Conservation (phyloP, 352 stramenopile species). For the Pythium myriotylum region DNA sequence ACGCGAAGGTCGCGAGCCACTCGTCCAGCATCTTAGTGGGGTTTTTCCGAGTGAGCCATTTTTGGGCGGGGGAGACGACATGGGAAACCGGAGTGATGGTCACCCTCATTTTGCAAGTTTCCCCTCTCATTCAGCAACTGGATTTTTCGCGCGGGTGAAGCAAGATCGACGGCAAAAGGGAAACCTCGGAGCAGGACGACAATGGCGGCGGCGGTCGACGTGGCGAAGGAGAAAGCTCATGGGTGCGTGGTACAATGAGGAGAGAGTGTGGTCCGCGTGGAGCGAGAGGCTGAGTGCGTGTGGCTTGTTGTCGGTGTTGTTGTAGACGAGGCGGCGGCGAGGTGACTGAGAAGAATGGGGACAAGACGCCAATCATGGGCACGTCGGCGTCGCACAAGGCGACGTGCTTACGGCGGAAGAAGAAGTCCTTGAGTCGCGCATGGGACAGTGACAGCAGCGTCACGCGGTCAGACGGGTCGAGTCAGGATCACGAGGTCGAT, state of each 20-base stretch:
- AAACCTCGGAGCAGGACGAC: slow-evolving; percentile 1
- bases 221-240: background rate
- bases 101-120: slow-evolving; percentile 21
- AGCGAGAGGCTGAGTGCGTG: background rate
- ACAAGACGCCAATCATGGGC: slow-evolving; percentile 6
- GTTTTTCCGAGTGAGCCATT: background rate
- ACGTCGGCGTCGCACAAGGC: slow-evolving; percentile 5
- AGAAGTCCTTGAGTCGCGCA: slow-evolving; percentile 9
- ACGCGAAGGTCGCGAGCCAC: slow-evolving; percentile 47
- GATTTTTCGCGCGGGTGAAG: slow-evolving; percentile 6
- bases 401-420: slow-evolving; percentile 22
- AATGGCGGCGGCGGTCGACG: slow-evolving; percentile 4
- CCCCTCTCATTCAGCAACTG: slow-evolving; percentile 28
- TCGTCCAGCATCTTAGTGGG: slow-evolving; percentile 34
- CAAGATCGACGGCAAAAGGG: background rate
- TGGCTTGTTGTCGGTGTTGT: background rate
- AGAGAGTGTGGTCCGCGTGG: background rate
- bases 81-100: slow-evolving; percentile 16
- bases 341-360: slow-evolving; percentile 2
- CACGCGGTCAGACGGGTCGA: background rate
- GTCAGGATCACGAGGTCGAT: slow-evolving; percentile 5
- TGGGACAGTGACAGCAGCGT: background rate
- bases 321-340: slow-evolving; percentile 2
- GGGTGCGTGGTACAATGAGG: background rate
- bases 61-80: too few species aligned